Evolutionary conservation across 768 basidiomycete species (phyloP).

Genomic region (Leccinum obscurum): DNA sequence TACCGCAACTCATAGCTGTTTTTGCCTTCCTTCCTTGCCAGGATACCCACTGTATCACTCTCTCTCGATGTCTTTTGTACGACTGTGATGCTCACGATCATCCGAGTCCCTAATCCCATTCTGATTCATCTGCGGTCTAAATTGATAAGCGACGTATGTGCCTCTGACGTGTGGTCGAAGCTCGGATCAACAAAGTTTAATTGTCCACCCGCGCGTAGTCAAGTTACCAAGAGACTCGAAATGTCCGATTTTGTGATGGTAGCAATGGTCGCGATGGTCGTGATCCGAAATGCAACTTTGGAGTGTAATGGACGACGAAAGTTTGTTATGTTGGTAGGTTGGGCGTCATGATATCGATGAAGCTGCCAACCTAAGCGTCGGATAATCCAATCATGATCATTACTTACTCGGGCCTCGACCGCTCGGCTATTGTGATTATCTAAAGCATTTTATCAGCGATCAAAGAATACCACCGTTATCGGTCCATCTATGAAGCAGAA

Average conservation of each 20-base stretch:
- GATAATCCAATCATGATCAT: not conserved
- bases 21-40: not conserved
- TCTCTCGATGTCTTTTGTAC: conserved; percentile 1
- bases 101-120: not conserved
- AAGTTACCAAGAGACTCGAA: conserved; percentile 11
- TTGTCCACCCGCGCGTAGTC: conserved; percentile 1
- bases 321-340: not conserved
- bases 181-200: conserved; percentile 17
- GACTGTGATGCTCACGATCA: conserved; percentile 7
- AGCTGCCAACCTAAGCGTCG: not conserved
- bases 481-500: conserved; percentile 13
- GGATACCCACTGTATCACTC: conserved; percentile 19
- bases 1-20: not conserved
- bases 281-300: not conserved
- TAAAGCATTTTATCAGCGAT: not conserved
- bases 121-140: not conserved
- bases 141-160: not conserved
- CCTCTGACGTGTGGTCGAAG: not conserved
- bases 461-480: conserved; percentile 3
- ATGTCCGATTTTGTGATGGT: conserved; percentile 17
- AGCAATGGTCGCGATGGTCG: conserved; percentile 5
- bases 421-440: not conserved
- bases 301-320: not conserved
- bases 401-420: not conserved
- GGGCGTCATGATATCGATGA: not conserved